Base-by-base conservation (phyloP, 2,329 filamentous ascomycete species). In the Cladosporium sp. region DNA sequence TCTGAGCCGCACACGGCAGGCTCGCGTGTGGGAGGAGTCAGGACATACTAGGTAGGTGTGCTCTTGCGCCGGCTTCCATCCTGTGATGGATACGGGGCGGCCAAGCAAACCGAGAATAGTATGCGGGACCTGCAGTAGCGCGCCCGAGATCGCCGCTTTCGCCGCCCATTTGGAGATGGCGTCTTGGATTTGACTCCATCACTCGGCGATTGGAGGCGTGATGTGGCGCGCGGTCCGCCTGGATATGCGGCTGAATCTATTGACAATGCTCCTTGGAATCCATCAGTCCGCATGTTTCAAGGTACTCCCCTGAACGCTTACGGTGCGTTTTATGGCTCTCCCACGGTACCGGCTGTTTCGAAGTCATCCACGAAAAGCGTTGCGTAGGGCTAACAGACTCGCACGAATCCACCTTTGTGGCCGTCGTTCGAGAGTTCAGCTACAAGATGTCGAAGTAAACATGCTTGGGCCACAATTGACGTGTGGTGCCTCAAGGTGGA, bases 81-180 rank as follows among this genome's bases (percentile, higher is more conserved):
- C 19, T 37, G 35, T 31, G 45, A 13, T 33, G 10, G 46, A 9
- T 28, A 28, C 22, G 19, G 35, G 33, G 14, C 11, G 9, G 42
- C 18, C 7, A 14, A 32, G 22, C 34, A 14, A 9, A 28, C 48
- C 41, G 28, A 43, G 48, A 50, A 50, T 50, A 50, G 48, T 28
- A 50, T 22, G 40, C 31, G 7, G 48, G 40, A 43, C 48, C 48
- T 50, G 48, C 48, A 50, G 48, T 50, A 50, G 48, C 48, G 48
- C 28, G 16, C 22, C 10, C n/a, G n/a, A 8, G 33, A 43, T 50
- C 40, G 40, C 19, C 48, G 16, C 18, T 33, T 37, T 5, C 22
- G 32, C 16, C 43, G 18, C 38, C 19, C 18, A 37, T 43, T 34
- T 3, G n/a, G 48, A 35, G 14, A 7, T 16, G 16, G 48, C n/a